phyloP scores from a whole-genome alignment of 108 stramenopile genomes.

The Nitzschia palea region DNA sequence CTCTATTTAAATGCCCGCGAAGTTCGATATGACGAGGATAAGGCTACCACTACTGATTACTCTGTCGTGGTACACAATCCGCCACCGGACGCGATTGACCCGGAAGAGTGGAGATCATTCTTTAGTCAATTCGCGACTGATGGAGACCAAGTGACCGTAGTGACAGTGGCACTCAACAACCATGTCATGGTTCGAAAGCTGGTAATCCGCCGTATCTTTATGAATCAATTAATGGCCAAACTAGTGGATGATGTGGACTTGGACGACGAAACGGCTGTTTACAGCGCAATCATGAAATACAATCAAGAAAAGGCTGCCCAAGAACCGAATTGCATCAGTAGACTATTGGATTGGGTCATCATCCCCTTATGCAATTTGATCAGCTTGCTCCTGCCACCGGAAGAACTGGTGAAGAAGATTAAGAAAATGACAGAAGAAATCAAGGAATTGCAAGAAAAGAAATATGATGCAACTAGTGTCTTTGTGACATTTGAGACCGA shows the following conservation, averaged over 20 bases:
- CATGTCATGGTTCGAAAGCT: slow-evolving; percentile 46
- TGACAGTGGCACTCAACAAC: slow-evolving; percentile 78
- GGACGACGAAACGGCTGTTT: slow-evolving; percentile 48
- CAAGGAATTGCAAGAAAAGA: slow-evolving; percentile 50
- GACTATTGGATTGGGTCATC: slow-evolving; percentile 21
- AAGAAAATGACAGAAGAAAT: slow-evolving; percentile 46
- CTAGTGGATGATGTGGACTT: slow-evolving; percentile 39
- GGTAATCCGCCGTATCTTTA: slow-evolving; percentile 39
- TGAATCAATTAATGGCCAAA: slow-evolving; percentile 34
- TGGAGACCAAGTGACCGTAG: slow-evolving; percentile 55
- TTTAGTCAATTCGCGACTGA: slow-evolving; percentile 55
- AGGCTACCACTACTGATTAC: slow-evolving; percentile 72
- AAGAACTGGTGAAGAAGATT: slow-evolving; percentile 40
- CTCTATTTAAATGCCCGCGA: slow-evolving; percentile 62
- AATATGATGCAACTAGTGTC: slow-evolving; percentile 59
- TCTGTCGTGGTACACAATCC: slow-evolving; percentile 73
- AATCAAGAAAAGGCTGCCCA: slow-evolving; percentile 26
- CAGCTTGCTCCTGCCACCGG: slow-evolving; percentile 39
- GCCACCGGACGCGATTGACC: slow-evolving; percentile 64
- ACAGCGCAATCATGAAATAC: slow-evolving; percentile 25
- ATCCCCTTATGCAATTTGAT: slow-evolving; percentile 39
- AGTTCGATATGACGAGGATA: slow-evolving; percentile 66
- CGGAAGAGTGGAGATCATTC: slow-evolving; percentile 79
- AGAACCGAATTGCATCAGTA: slow-evolving; percentile 27
- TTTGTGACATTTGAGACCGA: slow-evolving; percentile 87